These are phyloP conservation scores for Scenedesmus sp. DNA, from an alignment of 163 green algal genomes.

Conservation along the genomic window DNA sequence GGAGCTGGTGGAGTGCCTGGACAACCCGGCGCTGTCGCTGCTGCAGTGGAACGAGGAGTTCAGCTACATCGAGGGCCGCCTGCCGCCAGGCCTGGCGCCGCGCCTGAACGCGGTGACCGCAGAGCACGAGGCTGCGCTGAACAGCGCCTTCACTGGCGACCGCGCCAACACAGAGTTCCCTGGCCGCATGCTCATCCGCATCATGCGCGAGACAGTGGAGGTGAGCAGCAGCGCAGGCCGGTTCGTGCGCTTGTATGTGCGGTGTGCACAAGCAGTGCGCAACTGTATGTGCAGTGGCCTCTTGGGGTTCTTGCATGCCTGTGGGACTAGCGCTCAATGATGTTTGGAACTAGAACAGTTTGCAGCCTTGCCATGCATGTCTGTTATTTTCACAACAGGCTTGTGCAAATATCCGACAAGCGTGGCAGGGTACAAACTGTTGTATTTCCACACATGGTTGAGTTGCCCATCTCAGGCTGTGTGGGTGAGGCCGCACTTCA, in stretches of 20 bases:
- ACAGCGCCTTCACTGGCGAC: slow-evolving; percentile 18
- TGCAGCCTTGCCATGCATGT: no score
- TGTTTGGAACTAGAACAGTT: no score
- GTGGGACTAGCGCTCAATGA: no score
- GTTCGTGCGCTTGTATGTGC: neutral
- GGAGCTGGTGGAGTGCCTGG: slow-evolving; percentile 83
- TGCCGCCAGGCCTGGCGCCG: slow-evolving; percentile 49
- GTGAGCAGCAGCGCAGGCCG: neutral
- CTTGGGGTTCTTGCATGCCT: no score
- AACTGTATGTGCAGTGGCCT: no score
- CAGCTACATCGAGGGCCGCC: slow-evolving; percentile 69
- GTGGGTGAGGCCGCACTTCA: no score
- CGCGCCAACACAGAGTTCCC: slow-evolving; percentile 46
- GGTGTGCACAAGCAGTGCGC: no score
- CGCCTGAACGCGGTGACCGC: slow-evolving; percentile 61
- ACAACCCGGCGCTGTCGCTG: slow-evolving; percentile 83
- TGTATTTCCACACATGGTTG: no score
- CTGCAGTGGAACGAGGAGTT: slow-evolving; percentile 86
- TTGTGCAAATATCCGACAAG: no score
- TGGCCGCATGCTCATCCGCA: slow-evolving; percentile 35
- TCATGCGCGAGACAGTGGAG: slow-evolving; percentile 38
- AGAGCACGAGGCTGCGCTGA: slow-evolving; percentile 55
- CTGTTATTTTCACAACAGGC: no score
- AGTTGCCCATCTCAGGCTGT: no score
- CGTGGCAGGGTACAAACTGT: no score